phyloP scores from a whole-genome alignment of 495 filamentous ascomycete genomes.

The Annulohypoxylon maeteangense region DNA sequence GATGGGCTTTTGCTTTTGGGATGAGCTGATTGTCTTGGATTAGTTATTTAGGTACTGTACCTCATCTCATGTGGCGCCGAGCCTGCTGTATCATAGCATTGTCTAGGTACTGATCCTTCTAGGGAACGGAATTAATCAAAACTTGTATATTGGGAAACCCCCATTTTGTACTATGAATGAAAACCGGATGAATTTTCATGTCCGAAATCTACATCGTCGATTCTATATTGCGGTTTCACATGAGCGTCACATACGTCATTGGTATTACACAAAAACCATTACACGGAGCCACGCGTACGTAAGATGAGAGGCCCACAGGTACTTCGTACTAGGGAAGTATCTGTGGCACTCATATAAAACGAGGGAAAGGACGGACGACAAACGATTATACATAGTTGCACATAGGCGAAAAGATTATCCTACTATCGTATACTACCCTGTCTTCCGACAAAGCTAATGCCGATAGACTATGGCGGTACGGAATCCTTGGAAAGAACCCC shows the following conservation, averaged over 20 bases:
- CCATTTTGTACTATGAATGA: neutral
- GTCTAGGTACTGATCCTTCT: neutral
- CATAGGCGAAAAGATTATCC: slow-evolving; percentile 47
- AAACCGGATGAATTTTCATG: neutral
- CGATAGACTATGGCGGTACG: slow-evolving; percentile 33
- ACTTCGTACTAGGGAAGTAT: neutral
- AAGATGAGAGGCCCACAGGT: neutral
- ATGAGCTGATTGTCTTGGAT: neutral
- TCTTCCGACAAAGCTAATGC: slow-evolving; percentile 34
- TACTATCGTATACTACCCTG: slow-evolving; percentile 21
- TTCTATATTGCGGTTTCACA: neutral
- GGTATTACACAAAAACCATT: neutral
- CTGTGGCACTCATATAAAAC: neutral
- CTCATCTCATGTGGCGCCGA: neutral
- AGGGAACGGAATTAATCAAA: neutral
- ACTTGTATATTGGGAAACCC: neutral
- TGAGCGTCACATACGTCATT: neutral
- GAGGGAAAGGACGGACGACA: neutral
- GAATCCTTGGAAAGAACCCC: slow-evolving; percentile 33
- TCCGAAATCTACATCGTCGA: neutral
- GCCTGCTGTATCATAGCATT: neutral
- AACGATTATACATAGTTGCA: neutral
- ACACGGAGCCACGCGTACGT: neutral
- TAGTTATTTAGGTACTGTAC: neutral
- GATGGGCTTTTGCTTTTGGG: neutral